A percentile compares a stretch with the other conserved stretches of the same genome.
Conservation (phyloP, 2,329 filamentous ascomycete species). For the Pestalotiopsis fici region DNA sequence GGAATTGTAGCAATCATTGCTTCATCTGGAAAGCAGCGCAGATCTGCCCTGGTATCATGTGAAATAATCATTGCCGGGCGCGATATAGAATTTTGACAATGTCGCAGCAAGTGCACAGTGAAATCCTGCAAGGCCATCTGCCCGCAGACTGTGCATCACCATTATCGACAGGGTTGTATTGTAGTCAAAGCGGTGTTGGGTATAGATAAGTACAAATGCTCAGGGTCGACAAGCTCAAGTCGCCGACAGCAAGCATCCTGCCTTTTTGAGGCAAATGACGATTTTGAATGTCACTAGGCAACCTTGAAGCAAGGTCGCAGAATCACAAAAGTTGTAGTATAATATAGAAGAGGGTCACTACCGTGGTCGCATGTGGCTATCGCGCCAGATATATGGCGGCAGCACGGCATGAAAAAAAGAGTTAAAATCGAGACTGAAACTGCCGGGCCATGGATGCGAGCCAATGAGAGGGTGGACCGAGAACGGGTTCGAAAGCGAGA, state of each 20-base stretch:
- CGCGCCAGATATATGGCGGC: not conserved
- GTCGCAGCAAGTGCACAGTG: not conserved
- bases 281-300: not conserved
- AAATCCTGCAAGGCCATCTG: not conserved
- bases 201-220: not conserved
- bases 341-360: not conserved
- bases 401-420: not conserved
- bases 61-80: not conserved
- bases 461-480: not conserved
- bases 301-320: not conserved
- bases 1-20: not conserved
- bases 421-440: not conserved
- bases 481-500: not conserved
- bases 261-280: not conserved
- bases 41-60: not conserved
- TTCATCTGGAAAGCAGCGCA: not conserved
- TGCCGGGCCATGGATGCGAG: not conserved
- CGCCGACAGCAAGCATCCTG: not conserved
- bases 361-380: not conserved
- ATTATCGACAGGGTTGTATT: not conserved
- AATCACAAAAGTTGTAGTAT: not conserved
- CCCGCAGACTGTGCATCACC: not conserved
- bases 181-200: not conserved
- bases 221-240: not conserved
- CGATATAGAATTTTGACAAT: not conserved